Base-by-base conservation (phyloP, 78 protist species). In the Protostelium mycophagum region DNA sequence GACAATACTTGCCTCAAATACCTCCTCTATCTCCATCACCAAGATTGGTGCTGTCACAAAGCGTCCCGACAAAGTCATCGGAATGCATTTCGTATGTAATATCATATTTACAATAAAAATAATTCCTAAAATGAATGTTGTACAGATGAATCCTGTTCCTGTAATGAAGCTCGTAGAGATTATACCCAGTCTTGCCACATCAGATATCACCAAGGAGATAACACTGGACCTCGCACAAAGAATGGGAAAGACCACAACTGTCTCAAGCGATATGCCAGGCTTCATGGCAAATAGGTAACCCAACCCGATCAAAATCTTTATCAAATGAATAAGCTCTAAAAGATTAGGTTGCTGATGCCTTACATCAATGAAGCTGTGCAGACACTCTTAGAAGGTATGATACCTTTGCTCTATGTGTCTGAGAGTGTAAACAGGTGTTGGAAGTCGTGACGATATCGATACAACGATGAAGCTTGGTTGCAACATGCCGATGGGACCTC, bases 321-420 rank as follows among this genome's bases (percentile, higher is more conserved):
- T n/a, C n/a, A n/a, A n/a, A n/a, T n/a, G n/a, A n/a, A n/a, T n/a
- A n/a, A n/a, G n/a, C n/a, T n/a, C n/a, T n/a, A n/a, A n/a, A n/a
- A n/a, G 89, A 85, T 93, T 38, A n/a, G n/a, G n/a, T 31, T 96
- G 1, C 92, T 96, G 37, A 96, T 96, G 97, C 98, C 98, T 83
- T 93, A 91, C 94, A 95, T 96, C 88, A 96, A 96, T 83, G 98
- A 96, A 88, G 98, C 98, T 39, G 85, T 92, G 23, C 91, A 88
- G 51, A 86, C 95, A 1, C 91, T 93, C 85, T 35, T 85, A 35
- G 97, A 96, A 84, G 94, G 92, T 34, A 5, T 25, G 1, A 83
- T 10, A 5, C 28, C 37, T 86, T 28, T 28, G 87, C 51, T n/a
- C 28, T 37, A 5, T 37, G 1, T 84, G 38, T 86, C 10, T 91